Conservation (phyloP, 2,329 filamentous ascomycete genomes). For the Aspergillus quadrilineatus region DNA sequence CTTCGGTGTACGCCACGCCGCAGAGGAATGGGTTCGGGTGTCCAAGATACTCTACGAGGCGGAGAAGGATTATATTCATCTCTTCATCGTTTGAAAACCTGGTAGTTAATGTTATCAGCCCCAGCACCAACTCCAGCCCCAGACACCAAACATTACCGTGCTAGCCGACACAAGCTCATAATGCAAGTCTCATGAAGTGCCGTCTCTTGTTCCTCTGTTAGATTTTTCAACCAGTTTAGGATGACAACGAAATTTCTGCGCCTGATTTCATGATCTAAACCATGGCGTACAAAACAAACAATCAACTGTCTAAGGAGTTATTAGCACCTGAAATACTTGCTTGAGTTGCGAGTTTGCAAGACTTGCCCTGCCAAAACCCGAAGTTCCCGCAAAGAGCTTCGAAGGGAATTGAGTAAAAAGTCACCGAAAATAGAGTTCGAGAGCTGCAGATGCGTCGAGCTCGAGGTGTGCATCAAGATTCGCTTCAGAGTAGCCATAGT, state of each 20-base stretch:
- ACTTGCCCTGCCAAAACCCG: slow-evolving; percentile 71
- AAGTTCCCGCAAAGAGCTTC: slow-evolving; percentile 81
- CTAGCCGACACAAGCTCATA: slow-evolving; percentile 81
- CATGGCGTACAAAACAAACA: slow-evolving; percentile 61
- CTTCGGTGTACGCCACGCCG: slow-evolving; percentile 79
- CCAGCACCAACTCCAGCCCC: neutral
- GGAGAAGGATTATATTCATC: slow-evolving; percentile 79
- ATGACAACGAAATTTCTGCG: slow-evolving; percentile 67
- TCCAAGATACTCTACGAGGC: slow-evolving; percentile 82
- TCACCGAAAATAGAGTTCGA: slow-evolving; percentile 68
- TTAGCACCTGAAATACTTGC: slow-evolving; percentile 6
- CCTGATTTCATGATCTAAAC: slow-evolving; percentile 49
- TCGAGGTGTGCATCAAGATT: slow-evolving; percentile 65
- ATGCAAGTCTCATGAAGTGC: slow-evolving; percentile 80
- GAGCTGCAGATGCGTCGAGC: slow-evolving; percentile 63
- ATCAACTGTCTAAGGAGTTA: slow-evolving; percentile 56
- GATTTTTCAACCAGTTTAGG: slow-evolving; percentile 67
- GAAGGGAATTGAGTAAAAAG: slow-evolving; percentile 77
- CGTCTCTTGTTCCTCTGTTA: slow-evolving; percentile 67
- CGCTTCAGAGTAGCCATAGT: slow-evolving; percentile 71
- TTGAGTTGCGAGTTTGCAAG: neutral
- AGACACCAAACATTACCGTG: slow-evolving; percentile 52
- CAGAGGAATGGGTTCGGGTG: slow-evolving; percentile 77
- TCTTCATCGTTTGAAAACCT: slow-evolving; percentile 75
- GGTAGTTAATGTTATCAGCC: slow-evolving; percentile 13